A percentile compares a stretch with the other conserved stretches of the same genome.
Evolutionary conservation across 1,284 basidiomycete species (phyloP).

Genomic region (Cystobasidium sp.): DNA sequence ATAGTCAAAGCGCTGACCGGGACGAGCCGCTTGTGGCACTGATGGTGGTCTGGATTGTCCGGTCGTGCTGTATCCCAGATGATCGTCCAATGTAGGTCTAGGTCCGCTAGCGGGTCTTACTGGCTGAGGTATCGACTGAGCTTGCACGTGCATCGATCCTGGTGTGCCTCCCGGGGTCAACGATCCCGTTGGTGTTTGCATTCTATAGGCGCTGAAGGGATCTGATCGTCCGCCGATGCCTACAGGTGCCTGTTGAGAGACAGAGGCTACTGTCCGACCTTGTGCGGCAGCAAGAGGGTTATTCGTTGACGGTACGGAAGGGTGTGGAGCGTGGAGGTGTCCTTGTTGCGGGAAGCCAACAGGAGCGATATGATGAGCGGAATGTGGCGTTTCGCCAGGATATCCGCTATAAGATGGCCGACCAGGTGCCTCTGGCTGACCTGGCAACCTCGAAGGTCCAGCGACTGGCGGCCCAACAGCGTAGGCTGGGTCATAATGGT

Average conservation of each 20-base stretch:
- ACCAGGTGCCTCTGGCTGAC: background rate
- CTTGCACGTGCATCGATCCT: constrained; percentile 9
- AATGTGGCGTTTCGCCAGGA: background rate
- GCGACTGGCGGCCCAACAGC: background rate
- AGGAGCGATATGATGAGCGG: background rate
- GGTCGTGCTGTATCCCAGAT: constrained; percentile 30
- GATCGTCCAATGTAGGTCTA: constrained; percentile 39
- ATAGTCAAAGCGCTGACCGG: constrained; percentile 15
- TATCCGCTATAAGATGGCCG: background rate
- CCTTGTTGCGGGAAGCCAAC: background rate
- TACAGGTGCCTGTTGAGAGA: constrained; percentile 27
- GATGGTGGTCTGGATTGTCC: constrained; percentile 7
- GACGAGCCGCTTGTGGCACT: constrained; percentile 6
- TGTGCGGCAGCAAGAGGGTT: constrained; percentile 34
- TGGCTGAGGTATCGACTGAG: background rate
- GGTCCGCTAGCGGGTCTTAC: constrained; percentile 16
- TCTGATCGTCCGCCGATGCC: constrained; percentile 25
- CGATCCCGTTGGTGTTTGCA: constrained; percentile 26
- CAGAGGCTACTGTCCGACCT: constrained; percentile 40
- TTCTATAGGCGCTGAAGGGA: constrained; percentile 28
- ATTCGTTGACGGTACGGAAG: background rate
- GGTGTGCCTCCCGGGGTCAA: constrained; percentile 3
- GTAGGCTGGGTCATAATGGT: constrained; percentile 27
- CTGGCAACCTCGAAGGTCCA: background rate
- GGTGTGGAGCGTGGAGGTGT: background rate